These are phyloP conservation scores for Eudorina sp. DNA, from an alignment of 139 green algal species.

Conservation along the genomic window DNA sequence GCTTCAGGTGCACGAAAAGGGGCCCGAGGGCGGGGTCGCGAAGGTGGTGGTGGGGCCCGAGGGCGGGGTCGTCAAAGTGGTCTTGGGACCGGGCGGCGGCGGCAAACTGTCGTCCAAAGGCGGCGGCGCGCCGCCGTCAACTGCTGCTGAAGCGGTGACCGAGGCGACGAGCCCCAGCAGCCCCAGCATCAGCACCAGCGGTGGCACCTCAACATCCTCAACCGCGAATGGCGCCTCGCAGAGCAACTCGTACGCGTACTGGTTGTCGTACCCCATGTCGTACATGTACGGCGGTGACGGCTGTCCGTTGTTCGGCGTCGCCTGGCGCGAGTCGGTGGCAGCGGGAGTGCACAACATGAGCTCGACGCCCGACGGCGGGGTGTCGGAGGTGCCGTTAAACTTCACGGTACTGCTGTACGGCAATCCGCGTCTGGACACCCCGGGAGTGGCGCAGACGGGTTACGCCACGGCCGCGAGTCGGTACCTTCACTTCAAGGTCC, in stretches of 20 bases:
- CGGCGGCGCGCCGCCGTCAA: neutral
- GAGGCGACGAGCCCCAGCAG: neutral
- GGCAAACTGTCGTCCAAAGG: neutral
- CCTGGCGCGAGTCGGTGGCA: neutral
- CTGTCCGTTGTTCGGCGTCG: slow-evolving; percentile 7
- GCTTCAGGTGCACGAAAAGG: neutral
- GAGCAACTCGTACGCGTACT: slow-evolving; percentile 1
- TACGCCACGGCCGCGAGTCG: neutral
- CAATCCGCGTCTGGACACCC: slow-evolving; percentile 6
- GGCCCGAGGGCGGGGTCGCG: neutral
- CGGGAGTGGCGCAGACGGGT: neutral
- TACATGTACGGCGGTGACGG: slow-evolving; percentile 6
- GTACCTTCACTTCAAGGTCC: neutral
- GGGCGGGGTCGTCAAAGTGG: neutral
- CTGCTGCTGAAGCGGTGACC: too few species aligned
- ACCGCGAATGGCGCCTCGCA: neutral
- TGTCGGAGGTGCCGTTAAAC: neutral
- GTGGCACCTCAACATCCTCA: neutral
- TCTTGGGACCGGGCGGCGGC: too few species aligned
- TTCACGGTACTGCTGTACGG: slow-evolving; percentile 39
- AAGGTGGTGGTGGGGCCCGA: neutral
- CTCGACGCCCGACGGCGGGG: too few species aligned
- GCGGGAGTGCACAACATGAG: neutral
- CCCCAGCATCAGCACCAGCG: neutral
- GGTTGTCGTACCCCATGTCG: slow-evolving; percentile 21